These are phyloP conservation scores for Boletus insuetus DNA, from an alignment of 768 basidiomycete genomes.

Conservation along the genomic window DNA sequence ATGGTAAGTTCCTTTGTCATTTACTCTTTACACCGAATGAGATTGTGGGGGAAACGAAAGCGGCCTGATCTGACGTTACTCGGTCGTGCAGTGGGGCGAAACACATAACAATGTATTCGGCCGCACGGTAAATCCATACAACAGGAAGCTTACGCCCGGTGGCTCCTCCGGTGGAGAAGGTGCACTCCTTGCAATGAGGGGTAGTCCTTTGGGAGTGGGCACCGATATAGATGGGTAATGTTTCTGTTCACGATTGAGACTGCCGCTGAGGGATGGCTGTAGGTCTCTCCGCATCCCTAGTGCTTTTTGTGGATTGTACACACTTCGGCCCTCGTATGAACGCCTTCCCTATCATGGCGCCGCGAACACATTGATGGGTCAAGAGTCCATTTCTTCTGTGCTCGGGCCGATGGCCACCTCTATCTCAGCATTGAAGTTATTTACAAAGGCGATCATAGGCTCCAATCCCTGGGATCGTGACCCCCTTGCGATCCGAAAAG, in stretches of 20 bases:
- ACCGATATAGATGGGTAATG: slow-evolving; percentile 77
- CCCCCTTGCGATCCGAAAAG: slow-evolving; percentile 54
- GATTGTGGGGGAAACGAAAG: background rate
- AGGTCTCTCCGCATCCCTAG: slow-evolving; percentile 76
- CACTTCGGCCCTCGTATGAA: slow-evolving; percentile 67
- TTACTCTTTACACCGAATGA: background rate
- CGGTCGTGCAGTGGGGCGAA: slow-evolving; percentile 61
- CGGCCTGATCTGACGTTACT: background rate
- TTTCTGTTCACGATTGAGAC: background rate
- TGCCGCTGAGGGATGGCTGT: background rate
- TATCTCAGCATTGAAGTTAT: slow-evolving; percentile 62
- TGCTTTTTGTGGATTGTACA: slow-evolving; percentile 69
- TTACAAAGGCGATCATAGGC: slow-evolving; percentile 36
- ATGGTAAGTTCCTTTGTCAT: slow-evolving; percentile 44
- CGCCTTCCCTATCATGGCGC: slow-evolving; percentile 71
- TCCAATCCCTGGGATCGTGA: slow-evolving; percentile 64
- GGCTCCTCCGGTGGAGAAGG: slow-evolving; percentile 90
- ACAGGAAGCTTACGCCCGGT: slow-evolving; percentile 68
- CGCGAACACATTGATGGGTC: slow-evolving; percentile 65
- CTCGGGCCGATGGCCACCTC: slow-evolving; percentile 70
- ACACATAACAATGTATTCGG: slow-evolving; percentile 81
- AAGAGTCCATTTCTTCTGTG: slow-evolving; percentile 71
- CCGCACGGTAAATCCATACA: slow-evolving; percentile 73
- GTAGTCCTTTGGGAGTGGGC: slow-evolving; percentile 61
- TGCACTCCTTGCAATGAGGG: slow-evolving; percentile 58